Conservation (phyloP, 805 yeast species). For the Torulaspora delbrueckii region DNA sequence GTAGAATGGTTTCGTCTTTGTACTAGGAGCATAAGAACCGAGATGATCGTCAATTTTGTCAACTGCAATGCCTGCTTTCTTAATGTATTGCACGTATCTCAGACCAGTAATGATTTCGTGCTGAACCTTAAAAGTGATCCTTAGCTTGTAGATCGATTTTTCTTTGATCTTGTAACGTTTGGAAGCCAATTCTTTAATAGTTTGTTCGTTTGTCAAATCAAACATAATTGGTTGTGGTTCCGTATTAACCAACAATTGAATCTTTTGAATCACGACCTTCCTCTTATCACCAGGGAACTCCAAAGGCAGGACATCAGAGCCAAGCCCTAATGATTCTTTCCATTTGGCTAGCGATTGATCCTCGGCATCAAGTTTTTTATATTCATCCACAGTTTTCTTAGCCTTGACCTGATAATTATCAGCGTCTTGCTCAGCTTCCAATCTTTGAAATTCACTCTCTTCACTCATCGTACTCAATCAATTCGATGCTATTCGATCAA, state of each 20-base stretch:
- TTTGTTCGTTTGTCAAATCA: constrained; percentile 58
- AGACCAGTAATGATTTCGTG: constrained; percentile 89
- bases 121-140: constrained; percentile 75
- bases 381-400: constrained; percentile 79
- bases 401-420: constrained; percentile 37
- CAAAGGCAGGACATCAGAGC: constrained; percentile 57
- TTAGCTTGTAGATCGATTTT: constrained; percentile 65
- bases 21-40: constrained; percentile 89
- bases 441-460: constrained; percentile 36
- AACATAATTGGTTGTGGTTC: constrained; percentile 60
- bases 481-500: not conserved
- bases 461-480: constrained; percentile 19
- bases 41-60: constrained; percentile 83
- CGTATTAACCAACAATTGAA: constrained; percentile 65
- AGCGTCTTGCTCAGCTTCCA: constrained; percentile 27
- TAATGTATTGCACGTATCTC: constrained; percentile 76
- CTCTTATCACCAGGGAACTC: constrained; percentile 63
- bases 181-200: constrained; percentile 52
- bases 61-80: constrained; percentile 82
- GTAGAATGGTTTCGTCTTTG: constrained; percentile 72
- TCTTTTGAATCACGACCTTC: constrained; percentile 71
- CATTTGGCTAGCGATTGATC: constrained; percentile 88
- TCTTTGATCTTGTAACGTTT: constrained; percentile 75
- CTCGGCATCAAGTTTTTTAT: constrained; percentile 76
- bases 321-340: constrained; percentile 82